Base-by-base conservation (phyloP, 2,329 filamentous ascomycete species). In the Hypocreales sp. region DNA sequence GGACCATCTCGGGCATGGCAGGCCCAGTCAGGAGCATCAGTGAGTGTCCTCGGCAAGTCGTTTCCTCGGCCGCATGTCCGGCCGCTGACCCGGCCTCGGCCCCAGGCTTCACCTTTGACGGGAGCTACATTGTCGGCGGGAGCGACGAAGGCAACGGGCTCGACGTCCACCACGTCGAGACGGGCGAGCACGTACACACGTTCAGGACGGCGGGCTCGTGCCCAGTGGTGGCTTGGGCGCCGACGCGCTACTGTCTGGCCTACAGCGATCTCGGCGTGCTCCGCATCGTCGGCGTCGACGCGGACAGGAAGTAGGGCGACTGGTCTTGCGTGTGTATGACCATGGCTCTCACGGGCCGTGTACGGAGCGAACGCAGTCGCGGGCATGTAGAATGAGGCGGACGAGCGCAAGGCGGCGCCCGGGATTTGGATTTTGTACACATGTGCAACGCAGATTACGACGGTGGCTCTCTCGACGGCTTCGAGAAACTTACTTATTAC, bases 21-120 rank as follows among this genome's bases (percentile, higher is more conserved):
- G 76, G 76, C 2, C 71, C 78, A 4, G 72, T 86, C 16, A 66
- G 70, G 42, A 79, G 69, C 44, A 61, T 86, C 31, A 72, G 67
- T 72, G 49, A 34, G 64, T 55, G 18, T 10, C 18, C n/a, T n/a
- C n/a, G n/a, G n/a, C n/a, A n/a, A n/a, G n/a, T n/a, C n/a, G n/a
- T n/a, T n/a, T n/a, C n/a, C n/a, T n/a, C n/a, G n/a, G n/a, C n/a
- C n/a, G n/a, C n/a, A n/a, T n/a, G n/a, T n/a, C n/a, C n/a, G n/a
- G n/a, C n/a, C n/a, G n/a, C n/a, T n/a, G n/a, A n/a, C n/a, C n/a
- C n/a, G n/a, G 10, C 7, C 18, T 7, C 18, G 10, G 8, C 24
- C 11, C 12, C 9, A 71, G 74, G 76, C 43, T 87, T 86, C 46
- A 79, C 71, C 11, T 86, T 79, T 50, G 79, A 86, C 40, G 79